phyloP scores from a whole-genome alignment of 2,329 filamentous ascomycete species.

The Aspergillus vadensis region DNA sequence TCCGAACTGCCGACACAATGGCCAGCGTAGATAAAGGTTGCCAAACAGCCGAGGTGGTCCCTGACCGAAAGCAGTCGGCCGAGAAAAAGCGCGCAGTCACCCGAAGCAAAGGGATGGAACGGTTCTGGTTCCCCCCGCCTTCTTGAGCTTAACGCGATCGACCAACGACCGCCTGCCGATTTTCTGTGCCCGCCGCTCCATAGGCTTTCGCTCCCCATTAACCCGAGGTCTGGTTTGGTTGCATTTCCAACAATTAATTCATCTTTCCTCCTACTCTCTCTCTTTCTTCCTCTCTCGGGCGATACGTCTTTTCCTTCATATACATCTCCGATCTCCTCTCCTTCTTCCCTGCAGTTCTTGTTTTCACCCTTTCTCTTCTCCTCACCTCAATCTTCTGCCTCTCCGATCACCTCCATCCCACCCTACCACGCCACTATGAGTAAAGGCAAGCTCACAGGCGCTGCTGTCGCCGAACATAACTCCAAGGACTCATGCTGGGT shows the following conservation, averaged over 20 bases:
- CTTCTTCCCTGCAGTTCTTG: neutral
- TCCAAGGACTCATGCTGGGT: slow-evolving; percentile 86
- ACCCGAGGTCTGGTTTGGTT: neutral
- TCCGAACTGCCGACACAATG: no score
- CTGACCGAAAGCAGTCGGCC: neutral
- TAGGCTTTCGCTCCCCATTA: slow-evolving; percentile 1
- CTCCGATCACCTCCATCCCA: neutral
- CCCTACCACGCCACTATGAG: neutral
- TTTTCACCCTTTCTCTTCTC: neutral
- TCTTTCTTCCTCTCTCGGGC: neutral
- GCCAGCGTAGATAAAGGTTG: no score
- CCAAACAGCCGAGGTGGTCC: no score
- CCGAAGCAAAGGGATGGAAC: no score
- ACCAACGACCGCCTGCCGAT: neutral
- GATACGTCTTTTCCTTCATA: neutral
- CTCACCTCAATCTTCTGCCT: neutral
- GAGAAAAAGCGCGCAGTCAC: neutral
- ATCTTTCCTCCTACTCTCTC: neutral
- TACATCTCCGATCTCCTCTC: neutral
- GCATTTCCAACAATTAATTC: neutral
- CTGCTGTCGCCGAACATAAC: slow-evolving; percentile 72
- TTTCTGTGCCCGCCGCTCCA: neutral
- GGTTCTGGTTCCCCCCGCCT: neutral
- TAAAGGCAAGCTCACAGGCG: slow-evolving; percentile 49
- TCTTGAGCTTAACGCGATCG: slow-evolving; percentile 4